Evolutionary conservation across 179 eudicot species (phyloP).

Genomic region (Vitellaria paradoxa): DNA sequence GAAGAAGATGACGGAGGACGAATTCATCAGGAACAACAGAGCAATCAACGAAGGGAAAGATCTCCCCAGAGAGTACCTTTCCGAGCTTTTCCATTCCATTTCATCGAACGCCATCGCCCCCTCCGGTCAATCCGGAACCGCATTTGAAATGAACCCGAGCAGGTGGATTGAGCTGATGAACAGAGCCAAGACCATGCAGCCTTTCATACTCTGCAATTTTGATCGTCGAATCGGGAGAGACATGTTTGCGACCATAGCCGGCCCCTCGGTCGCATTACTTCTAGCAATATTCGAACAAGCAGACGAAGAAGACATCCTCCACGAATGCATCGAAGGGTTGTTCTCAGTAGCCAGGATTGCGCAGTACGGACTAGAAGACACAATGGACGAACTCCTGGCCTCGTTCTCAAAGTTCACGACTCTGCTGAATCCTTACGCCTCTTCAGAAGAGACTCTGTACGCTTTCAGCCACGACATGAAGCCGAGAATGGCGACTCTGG

Average conservation of each 20-base stretch:
- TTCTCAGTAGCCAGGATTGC: conserved; percentile 77
- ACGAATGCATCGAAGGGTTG: conserved; percentile 79
- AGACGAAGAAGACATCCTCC: conserved; percentile 83
- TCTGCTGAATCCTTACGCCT: conserved; percentile 86
- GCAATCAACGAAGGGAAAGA: conserved; percentile 89
- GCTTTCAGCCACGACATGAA: conserved; percentile 84
- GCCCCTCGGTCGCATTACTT: conserved; percentile 79
- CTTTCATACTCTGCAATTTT: conserved; percentile 52
- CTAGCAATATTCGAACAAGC: conserved; percentile 86
- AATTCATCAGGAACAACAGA: conserved; percentile 84
- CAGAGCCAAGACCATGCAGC: conserved; percentile 41
- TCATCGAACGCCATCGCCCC: conserved; percentile 59
- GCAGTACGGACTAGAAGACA: conserved; percentile 75
- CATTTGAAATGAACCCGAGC: conserved; percentile 74
- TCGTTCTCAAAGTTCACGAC: conserved; percentile 91
- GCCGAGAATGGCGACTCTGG: conserved; percentile 93
- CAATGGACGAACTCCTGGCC: conserved; percentile 78
- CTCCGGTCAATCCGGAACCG: conserved; percentile 34
- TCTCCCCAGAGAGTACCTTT: conserved; percentile 77
- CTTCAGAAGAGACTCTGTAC: conserved; percentile 85
- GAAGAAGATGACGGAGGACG: conserved; percentile 98
- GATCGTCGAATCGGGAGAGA: conserved; percentile 77
- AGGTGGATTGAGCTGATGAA: conserved; percentile 82
- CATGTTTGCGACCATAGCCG: conserved; percentile 92
- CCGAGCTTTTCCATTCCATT: conserved; percentile 89